These are phyloP conservation scores for Diplocarpon rosae DNA, from an alignment of 2,329 filamentous ascomycete species.

Conservation along the genomic window DNA sequence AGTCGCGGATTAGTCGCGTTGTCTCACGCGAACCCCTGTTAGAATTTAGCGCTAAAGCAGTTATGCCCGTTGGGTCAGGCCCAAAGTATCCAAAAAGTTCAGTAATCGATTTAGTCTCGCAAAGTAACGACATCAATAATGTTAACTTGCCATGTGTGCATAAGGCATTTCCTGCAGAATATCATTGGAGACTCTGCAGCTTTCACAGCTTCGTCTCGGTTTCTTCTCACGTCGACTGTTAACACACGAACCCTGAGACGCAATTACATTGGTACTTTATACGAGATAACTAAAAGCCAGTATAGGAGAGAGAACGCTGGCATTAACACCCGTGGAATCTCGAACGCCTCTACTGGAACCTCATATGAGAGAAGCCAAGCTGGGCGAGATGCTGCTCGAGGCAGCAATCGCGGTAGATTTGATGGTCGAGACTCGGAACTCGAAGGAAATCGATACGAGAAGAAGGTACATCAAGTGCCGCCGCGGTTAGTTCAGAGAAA, in stretches of 20 bases:
- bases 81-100: not conserved
- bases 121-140: conserved; percentile 9
- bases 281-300: not conserved
- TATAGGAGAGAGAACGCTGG: not conserved
- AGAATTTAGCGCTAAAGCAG: not conserved
- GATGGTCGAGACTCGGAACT: not conserved
- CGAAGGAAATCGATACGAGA: not conserved
- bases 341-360: no score
- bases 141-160: conserved; percentile 24
- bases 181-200: conserved; percentile 18
- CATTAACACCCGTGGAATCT: no score
- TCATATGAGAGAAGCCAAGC: not conserved
- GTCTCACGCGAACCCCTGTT: conserved; percentile 14
- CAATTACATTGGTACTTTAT: conserved; percentile 5
- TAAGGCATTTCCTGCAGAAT: conserved; percentile 21
- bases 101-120: not conserved
- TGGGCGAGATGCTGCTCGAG: not conserved
- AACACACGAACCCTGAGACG: conserved; percentile 3
- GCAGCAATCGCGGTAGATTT: not conserved
- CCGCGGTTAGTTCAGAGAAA: conserved; percentile 5
- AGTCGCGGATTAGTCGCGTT: conserved; percentile 5
- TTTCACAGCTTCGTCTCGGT: conserved; percentile 5
- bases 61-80: conserved; percentile 1
- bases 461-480: not conserved
- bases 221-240: not conserved